phyloP scores from a whole-genome alignment of 306 rosid species.

The Albizia julibrissin region DNA sequence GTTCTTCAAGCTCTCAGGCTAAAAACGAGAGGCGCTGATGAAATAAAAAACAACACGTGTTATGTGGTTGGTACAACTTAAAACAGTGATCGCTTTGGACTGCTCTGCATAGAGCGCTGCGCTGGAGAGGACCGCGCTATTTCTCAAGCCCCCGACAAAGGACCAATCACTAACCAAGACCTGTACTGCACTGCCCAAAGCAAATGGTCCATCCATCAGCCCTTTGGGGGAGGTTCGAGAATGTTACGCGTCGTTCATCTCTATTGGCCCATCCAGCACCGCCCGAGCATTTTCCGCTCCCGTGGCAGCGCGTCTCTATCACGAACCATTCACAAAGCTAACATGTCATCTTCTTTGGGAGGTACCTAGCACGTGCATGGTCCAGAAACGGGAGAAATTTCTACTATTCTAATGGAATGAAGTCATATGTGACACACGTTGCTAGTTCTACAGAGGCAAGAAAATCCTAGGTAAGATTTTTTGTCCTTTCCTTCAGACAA shows the following conservation, averaged over 20 bases:
- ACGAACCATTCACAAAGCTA: background rate
- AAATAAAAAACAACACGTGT: too few species aligned
- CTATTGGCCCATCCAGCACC: background rate
- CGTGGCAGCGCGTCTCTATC: background rate
- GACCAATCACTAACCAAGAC: background rate
- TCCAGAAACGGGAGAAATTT: background rate
- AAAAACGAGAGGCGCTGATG: too few species aligned
- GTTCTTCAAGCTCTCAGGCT: too few species aligned
- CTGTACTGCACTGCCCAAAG: conserved; percentile 24
- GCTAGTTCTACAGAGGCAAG: background rate
- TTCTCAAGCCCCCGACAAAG: background rate
- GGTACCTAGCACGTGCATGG: background rate
- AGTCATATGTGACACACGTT: conserved; percentile 27
- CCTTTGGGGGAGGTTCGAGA: conserved; percentile 20
- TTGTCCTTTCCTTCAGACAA: background rate
- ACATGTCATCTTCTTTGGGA: background rate
- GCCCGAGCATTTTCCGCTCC: background rate
- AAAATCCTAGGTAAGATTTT: conserved; percentile 5
- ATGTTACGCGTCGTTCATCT: conserved; percentile 24
- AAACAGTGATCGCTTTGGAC: background rate
- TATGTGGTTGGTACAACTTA: background rate
- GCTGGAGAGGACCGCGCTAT: background rate
- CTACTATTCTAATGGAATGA: background rate
- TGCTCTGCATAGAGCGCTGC: conserved; percentile 5
- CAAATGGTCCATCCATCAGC: background rate